phyloP scores from a whole-genome alignment of 805 yeast genomes.

The Ogataea parapolymorpha region DNA sequence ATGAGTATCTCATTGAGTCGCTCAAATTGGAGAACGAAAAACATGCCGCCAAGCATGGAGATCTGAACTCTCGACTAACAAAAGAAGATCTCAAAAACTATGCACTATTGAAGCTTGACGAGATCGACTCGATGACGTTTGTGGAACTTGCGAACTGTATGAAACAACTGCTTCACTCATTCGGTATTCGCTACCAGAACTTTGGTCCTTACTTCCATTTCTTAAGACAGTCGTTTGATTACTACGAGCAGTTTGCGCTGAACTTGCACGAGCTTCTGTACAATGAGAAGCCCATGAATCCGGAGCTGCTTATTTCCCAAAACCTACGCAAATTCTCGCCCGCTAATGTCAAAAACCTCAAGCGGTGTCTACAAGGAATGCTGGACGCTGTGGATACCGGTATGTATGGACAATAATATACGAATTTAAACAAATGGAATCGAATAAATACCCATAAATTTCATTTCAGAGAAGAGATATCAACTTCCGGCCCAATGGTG shows the following conservation, averaged over 20 bases:
- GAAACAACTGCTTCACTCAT: slow-evolving; percentile 13
- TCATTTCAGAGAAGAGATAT: slow-evolving; percentile 29
- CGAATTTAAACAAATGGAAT: not conserved
- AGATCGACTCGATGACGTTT: slow-evolving; percentile 10
- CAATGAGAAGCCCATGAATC: slow-evolving; percentile 11
- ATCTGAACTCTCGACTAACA: slow-evolving; percentile 1
- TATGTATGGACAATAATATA: slow-evolving; percentile 6
- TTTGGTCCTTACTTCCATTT: slow-evolving; percentile 16
- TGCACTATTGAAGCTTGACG: slow-evolving; percentile 8
- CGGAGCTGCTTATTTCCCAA: slow-evolving; percentile 7
- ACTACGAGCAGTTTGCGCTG: slow-evolving; percentile 16
- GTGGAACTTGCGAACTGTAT: slow-evolving; percentile 16
- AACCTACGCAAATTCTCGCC: slow-evolving; percentile 9
- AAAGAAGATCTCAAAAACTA: slow-evolving; percentile 7
- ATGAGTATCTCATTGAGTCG: slow-evolving; percentile 4
- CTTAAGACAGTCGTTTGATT: slow-evolving; percentile 13
- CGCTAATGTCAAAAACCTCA: slow-evolving; percentile 9
- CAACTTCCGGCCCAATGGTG: slow-evolving; percentile 38
- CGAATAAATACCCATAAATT: not conserved
- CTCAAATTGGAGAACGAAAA: slow-evolving; percentile 4
- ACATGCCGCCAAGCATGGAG: slow-evolving; percentile 4
- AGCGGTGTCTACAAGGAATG: slow-evolving; percentile 17
- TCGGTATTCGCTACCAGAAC: slow-evolving; percentile 15
- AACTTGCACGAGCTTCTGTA: slow-evolving; percentile 14
- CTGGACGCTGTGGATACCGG: slow-evolving; percentile 5